Percentiles rank a stretch among this genome's conserved stretches.
Conservation (phyloP, 2,329 filamentous ascomycete species). For the Penicillium vulpinum region DNA sequence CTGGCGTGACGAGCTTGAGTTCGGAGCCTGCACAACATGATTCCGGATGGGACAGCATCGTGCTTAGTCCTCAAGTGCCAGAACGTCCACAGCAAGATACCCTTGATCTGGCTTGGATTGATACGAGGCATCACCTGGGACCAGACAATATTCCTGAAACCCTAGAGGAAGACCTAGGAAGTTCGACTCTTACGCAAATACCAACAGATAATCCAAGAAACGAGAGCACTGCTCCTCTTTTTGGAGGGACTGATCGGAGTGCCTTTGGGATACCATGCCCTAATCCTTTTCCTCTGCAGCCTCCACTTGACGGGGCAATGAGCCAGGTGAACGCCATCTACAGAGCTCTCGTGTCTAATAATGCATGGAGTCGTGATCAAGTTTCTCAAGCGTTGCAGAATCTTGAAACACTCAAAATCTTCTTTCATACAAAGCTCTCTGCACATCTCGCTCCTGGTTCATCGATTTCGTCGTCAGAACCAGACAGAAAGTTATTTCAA, state of each 20-base stretch:
- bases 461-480: not conserved
- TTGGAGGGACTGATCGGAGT: not conserved
- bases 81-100: not conserved
- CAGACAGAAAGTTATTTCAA: not conserved
- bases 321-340: not conserved
- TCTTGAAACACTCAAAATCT: not conserved
- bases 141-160: not conserved
- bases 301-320: not conserved
- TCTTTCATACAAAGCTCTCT: not conserved
- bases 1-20: not conserved
- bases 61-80: not conserved
- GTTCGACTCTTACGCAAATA: not conserved
- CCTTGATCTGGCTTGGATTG: not conserved
- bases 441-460: not conserved
- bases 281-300: not conserved
- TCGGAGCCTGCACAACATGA: not conserved
- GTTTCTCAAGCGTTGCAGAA: not conserved
- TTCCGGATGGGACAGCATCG: not conserved
- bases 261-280: not conserved
- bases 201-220: not conserved
- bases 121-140: not conserved
- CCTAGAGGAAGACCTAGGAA: not conserved
- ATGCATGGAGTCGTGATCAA: not conserved
- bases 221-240: not conserved
- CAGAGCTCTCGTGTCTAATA: not conserved